Conservation (phyloP, 345 rosid genomes). For the Euphorbia tirucalli region DNA sequence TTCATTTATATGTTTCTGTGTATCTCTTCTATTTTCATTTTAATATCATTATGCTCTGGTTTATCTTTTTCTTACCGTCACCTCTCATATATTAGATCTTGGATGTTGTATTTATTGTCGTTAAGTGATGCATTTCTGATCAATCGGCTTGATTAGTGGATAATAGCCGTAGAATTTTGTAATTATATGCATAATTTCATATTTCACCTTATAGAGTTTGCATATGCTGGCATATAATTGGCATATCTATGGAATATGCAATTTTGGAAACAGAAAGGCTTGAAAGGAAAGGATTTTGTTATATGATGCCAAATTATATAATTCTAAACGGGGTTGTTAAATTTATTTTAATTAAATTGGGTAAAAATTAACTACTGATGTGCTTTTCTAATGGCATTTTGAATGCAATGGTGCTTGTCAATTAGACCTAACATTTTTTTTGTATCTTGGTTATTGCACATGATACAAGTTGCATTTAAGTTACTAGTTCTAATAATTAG, state of each 20-base stretch:
- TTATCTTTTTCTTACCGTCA: no score
- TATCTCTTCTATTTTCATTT: neutral
- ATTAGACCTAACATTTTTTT: neutral
- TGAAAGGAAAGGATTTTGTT: neutral
- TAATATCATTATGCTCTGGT: neutral
- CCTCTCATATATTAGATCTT: neutral
- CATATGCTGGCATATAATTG: neutral
- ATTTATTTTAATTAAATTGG: neutral
- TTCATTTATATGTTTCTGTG: constrained; percentile 47
- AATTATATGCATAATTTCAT: neutral
- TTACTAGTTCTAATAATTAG: neutral
- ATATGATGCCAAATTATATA: no score
- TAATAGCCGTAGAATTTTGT: neutral
- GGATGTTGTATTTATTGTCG: neutral
- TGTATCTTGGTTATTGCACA: neutral
- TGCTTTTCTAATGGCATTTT: neutral
- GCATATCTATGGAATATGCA: no score
- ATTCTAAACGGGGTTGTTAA: neutral
- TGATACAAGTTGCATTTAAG: neutral
- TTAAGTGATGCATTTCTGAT: neutral
- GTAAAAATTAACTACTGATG: neutral
- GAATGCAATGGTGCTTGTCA: neutral
- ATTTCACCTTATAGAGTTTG: neutral
- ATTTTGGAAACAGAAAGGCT: neutral
- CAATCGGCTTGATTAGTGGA: neutral